Evolutionary conservation across 208 protist genomes (phyloP).

Genomic region (Trypanosoma mega): DNA sequence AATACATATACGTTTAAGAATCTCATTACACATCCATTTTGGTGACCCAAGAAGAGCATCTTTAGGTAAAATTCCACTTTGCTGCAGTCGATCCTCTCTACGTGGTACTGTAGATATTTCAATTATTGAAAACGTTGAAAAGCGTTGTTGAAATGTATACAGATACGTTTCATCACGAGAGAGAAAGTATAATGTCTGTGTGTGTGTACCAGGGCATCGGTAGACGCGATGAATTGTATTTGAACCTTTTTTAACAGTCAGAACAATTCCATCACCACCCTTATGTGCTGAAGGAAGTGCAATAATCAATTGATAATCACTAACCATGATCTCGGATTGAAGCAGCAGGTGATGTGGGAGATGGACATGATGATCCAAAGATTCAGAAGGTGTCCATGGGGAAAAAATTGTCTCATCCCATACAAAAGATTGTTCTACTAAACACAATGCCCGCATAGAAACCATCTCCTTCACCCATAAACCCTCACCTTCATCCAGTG

Average conservation of each 20-base stretch:
- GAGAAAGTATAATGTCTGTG: slow-evolving; percentile 68
- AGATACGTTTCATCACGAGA: slow-evolving; percentile 76
- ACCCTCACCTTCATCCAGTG: slow-evolving; percentile 85
- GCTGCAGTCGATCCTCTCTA: slow-evolving; percentile 39
- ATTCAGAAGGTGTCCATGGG: slow-evolving; percentile 21
- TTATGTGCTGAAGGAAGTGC: slow-evolving; percentile 50
- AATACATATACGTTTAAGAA: slow-evolving; percentile 66
- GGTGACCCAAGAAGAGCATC: slow-evolving; percentile 32
- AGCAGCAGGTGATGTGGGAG: slow-evolving; percentile 49
- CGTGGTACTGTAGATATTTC: slow-evolving; percentile 22
- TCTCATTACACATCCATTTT: slow-evolving; percentile 58
- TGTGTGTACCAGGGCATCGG: slow-evolving; percentile 59
- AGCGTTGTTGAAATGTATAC: slow-evolving; percentile 70
- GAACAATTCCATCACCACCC: slow-evolving; percentile 68
- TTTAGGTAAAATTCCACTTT: slow-evolving; percentile 31
- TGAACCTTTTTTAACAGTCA: slow-evolving; percentile 45
- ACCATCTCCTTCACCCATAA: slow-evolving; percentile 83
- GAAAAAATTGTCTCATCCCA: slow-evolving; percentile 61
- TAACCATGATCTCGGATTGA: slow-evolving; percentile 52
- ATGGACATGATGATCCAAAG: slow-evolving; percentile 28
- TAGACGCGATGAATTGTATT: slow-evolving; percentile 68
- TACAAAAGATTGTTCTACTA: slow-evolving; percentile 40
- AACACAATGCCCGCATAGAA: slow-evolving; percentile 30
- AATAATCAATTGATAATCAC: slow-evolving; percentile 60
- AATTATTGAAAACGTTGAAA: slow-evolving; percentile 53